A percentile compares a stretch with the other conserved stretches of the same genome.
Conservation (phyloP, 768 basidiomycete species). For the Clitopilus passeckerianus region DNA sequence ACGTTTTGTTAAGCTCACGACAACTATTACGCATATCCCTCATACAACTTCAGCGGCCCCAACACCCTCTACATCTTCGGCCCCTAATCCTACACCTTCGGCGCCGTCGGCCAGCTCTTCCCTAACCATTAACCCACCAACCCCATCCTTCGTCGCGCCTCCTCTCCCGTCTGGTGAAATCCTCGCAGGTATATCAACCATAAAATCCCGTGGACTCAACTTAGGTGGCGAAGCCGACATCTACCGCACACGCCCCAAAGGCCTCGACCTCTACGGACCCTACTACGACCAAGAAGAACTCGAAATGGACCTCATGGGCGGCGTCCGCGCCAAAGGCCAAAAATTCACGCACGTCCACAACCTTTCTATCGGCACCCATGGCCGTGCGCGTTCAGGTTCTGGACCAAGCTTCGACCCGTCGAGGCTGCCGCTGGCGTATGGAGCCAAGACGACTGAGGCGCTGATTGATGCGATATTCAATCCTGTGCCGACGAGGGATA, state of each 20-base stretch:
- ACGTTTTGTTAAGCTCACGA: constrained; percentile 40
- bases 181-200: constrained; percentile 57
- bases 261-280: constrained; percentile 41
- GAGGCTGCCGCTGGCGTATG: constrained; percentile 48
- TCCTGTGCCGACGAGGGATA: constrained; percentile 46
- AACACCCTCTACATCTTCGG: neutral
- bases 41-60: neutral
- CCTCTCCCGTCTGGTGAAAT: constrained; percentile 72
- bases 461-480: constrained; percentile 82
- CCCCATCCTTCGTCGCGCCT: constrained; percentile 47
- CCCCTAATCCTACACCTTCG: neutral
- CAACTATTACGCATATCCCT: constrained; percentile 36
- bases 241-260: constrained; percentile 45
- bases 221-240: constrained; percentile 38
- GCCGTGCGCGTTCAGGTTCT: constrained; percentile 2
- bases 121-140: constrained; percentile 1
- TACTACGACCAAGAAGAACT: constrained; percentile 31
- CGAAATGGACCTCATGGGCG: constrained; percentile 29
- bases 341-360: neutral
- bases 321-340: constrained; percentile 4
- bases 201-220: constrained; percentile 19
- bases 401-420: constrained; percentile 26
- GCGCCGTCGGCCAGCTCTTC: neutral
- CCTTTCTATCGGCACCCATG: neutral
- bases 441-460: constrained; percentile 61